Evolutionary conservation across 352 stramenopile species (phyloP), one percentile per base, ranked within the genome.

Genomic region (Phytophthora aleatoria): DNA sequence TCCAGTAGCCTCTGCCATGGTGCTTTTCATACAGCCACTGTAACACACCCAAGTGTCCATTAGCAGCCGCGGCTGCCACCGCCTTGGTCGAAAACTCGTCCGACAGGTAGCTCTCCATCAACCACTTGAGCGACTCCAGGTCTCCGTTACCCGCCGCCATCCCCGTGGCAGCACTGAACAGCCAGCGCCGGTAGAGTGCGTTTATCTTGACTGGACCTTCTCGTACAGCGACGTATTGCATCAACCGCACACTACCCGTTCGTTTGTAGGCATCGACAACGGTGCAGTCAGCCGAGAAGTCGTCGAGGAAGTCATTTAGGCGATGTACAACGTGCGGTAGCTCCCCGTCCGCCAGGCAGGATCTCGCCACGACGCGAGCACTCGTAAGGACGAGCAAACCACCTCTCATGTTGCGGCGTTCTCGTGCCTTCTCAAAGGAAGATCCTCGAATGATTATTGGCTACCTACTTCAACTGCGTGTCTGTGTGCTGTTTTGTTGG

Each of bases 11-110:
- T 52, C 56, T 28, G 30, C 58, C 54, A 4, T 48, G 24, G 15
- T 74, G 57, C 8, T 52, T 45, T 5, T 74, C 45, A 43, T 55
- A 62, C 4, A 74, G n/a, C 66, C 66, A 74, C 55, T 57, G 12
- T 13, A 74, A 39, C 3, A 74, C 20, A 11, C n/a, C 0, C 16
- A 70, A 30, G 5, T 74, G 55, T 31, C 66, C 61, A 30, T 62
- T 45, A 42, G 30, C 20, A 35, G 54, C 50, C 10, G 65, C 65
- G 7, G 54, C 60, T 13, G n/a, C 24, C 20, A 73, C 60, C 2
- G 53, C 65, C 45, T 69, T 73, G 36, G 54, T 69, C 33, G 60
- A 31, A 20, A 69, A 65, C 26, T 57, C 59, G 12, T 9, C 20
- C 5, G 65, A 52, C 5, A 69, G 47, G 24, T 73, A 73, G 26